These are phyloP conservation scores for Schizophyllum commune DNA, from an alignment of 1,284 basidiomycete species.

Conservation along the genomic window DNA sequence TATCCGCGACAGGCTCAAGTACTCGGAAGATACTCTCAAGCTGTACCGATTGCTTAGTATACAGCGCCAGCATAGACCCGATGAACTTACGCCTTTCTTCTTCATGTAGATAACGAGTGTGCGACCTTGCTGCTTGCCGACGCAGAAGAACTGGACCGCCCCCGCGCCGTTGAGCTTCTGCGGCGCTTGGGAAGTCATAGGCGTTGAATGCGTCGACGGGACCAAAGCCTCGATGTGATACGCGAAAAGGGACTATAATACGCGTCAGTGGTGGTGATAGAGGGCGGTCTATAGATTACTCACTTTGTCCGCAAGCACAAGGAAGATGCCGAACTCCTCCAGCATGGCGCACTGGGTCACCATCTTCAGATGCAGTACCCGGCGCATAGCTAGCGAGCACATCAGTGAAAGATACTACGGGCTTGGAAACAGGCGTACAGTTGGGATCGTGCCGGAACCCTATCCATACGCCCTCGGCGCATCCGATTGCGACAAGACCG, in stretches of 20 bases:
- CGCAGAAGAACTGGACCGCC: slow-evolving; percentile 92
- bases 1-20: slow-evolving; percentile 84
- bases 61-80: not conserved
- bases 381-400: slow-evolving; percentile 61
- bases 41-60: slow-evolving; percentile 14
- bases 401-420: slow-evolving; percentile 2
- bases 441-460: slow-evolving; percentile 83
- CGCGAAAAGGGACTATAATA: slow-evolving; percentile 59
- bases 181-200: slow-evolving; percentile 61
- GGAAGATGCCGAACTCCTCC: slow-evolving; percentile 91
- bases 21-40: slow-evolving; percentile 90
- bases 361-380: slow-evolving; percentile 83
- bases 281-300: slow-evolving; percentile 10
- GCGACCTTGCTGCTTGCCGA: slow-evolving; percentile 77
- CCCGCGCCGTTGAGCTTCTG: slow-evolving; percentile 84
- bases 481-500: slow-evolving; percentile 85
- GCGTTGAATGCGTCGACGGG: slow-evolving; percentile 65
- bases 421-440: slow-evolving; percentile 40
- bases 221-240: slow-evolving; percentile 96
- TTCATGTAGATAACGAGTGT: slow-evolving; percentile 95
- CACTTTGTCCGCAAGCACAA: slow-evolving; percentile 90
- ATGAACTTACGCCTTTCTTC: slow-evolving; percentile 74
- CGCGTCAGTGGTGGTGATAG: not conserved
- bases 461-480: slow-evolving; percentile 95
- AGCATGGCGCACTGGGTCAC: slow-evolving; percentile 94